A percentile compares a stretch with the other conserved stretches of the same genome.
Evolutionary conservation across 1,139 yeast species (phyloP).

Genomic region (Pichia sp.): DNA sequence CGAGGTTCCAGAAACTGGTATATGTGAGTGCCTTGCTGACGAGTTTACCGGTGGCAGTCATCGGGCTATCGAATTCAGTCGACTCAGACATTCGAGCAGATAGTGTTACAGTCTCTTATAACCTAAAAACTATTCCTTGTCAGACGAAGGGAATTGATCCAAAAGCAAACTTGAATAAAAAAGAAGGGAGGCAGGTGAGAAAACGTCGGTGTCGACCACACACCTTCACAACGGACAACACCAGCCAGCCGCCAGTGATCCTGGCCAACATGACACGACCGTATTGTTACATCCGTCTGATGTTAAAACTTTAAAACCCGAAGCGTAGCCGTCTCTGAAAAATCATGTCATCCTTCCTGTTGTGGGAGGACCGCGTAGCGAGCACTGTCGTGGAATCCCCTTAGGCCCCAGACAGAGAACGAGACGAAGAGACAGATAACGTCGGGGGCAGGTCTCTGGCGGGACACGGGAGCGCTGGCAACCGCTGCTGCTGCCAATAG

Average conservation of each 20-base stretch:
- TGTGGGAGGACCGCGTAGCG: neutral
- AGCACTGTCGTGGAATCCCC: neutral
- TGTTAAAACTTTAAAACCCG: neutral
- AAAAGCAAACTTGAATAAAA: too few species aligned
- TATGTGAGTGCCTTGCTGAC: conserved; percentile 13
- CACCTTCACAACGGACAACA: neutral
- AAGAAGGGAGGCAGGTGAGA: too few species aligned
- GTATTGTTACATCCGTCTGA: neutral
- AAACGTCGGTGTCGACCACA: neutral
- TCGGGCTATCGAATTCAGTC: conserved; percentile 1
- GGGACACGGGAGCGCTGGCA: too few species aligned
- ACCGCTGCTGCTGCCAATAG: too few species aligned
- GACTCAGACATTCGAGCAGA: neutral
- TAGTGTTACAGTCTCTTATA: neutral
- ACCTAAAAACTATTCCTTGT: neutral
- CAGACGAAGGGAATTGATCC: too few species aligned
- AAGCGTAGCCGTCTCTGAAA: neutral
- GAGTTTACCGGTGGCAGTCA: conserved; percentile 3
- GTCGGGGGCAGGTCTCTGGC: too few species aligned
- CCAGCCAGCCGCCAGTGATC: neutral
- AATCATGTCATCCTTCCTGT: neutral
- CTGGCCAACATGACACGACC: neutral
- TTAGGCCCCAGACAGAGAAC: neutral
- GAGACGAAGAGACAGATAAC: too few species aligned
- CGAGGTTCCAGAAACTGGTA: conserved; percentile 11